Evolutionary conservation across 306 rosid species (phyloP).

Genomic region (Vigna nakashimae): DNA sequence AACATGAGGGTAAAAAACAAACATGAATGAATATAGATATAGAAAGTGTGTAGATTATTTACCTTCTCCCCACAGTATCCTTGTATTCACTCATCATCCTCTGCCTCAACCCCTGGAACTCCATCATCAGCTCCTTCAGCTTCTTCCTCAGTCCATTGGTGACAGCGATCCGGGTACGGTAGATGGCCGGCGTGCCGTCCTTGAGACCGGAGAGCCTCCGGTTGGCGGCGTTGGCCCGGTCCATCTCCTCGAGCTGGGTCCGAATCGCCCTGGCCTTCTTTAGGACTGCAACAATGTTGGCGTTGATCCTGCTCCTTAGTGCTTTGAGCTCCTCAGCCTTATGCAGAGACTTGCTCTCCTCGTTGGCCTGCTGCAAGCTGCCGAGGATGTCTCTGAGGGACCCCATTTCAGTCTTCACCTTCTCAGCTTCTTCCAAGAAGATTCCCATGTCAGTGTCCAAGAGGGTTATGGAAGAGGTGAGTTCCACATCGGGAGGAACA

Average conservation of each 20-base stretch:
- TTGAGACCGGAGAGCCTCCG: conserved; percentile 65
- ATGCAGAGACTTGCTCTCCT: conserved; percentile 73
- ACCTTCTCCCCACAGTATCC: conserved; percentile 82
- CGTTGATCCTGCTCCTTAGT: conserved; percentile 58
- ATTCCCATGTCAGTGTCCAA: conserved; percentile 66
- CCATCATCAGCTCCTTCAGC: conserved; percentile 89
- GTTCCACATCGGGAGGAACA: conserved; percentile 43
- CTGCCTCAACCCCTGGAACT: conserved; percentile 79
- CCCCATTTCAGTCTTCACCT: conserved; percentile 70
- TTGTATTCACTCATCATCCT: conserved; percentile 83
- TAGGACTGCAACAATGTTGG: conserved; percentile 60
- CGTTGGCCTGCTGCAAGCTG: conserved; percentile 69
- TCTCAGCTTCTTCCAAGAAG: conserved; percentile 83
- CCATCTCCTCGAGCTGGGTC: conserved; percentile 78
- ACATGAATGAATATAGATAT: background rate
- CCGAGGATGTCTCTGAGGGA: conserved; percentile 55
- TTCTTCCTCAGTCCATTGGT: conserved; percentile 78
- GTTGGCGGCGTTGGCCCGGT: conserved; percentile 71
- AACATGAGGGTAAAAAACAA: no score
- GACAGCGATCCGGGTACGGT: conserved; percentile 76
- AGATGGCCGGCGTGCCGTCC: conserved; percentile 66
- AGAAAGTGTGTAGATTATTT: background rate
- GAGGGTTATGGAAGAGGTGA: conserved; percentile 49
- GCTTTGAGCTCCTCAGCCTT: conserved; percentile 70
- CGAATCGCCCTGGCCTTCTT: conserved; percentile 64